phyloP scores from a whole-genome alignment of 2,329 filamentous ascomycete species.

The Fusarium tanahbumbuense region DNA sequence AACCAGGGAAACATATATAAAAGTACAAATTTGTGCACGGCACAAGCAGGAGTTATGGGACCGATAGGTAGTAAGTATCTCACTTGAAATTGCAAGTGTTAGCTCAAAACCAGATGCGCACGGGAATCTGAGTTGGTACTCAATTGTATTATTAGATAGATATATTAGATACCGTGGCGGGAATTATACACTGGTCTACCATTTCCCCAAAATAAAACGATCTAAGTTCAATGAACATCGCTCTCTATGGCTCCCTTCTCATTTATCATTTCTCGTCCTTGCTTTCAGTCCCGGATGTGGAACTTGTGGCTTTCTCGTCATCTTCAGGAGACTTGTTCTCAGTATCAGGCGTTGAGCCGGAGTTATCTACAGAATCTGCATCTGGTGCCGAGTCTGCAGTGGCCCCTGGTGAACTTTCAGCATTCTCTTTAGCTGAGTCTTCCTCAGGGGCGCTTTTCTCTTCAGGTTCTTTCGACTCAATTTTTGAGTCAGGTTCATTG shows the following conservation, averaged over 20 bases:
- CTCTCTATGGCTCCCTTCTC: not conserved
- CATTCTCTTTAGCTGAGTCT: conserved; percentile 1
- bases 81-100: not conserved
- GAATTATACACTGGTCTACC: not conserved
- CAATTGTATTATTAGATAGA: conserved; percentile 25
- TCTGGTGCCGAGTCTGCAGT: conserved; percentile 6
- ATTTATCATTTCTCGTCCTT: conserved; percentile 30
- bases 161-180: conserved; percentile 6
- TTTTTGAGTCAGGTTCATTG: conserved; percentile 10
- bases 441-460: conserved; percentile 38
- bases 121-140: not conserved
- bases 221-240: not conserved
- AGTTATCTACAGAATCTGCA: not conserved
- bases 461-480: conserved; percentile 29
- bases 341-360: conserved; percentile 12
- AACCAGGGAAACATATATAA: not conserved
- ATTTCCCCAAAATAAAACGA: not conserved
- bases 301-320: not conserved
- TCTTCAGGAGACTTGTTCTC: conserved; percentile 22
- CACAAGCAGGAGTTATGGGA: conserved; percentile 1
- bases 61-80: not conserved
- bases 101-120: not conserved
- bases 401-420: conserved; percentile 7
- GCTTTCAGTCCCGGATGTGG: conserved; percentile 11
- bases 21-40: not conserved